phyloP scores from a whole-genome alignment of 2,329 filamentous ascomycete species.

The Periconia digitata region DNA sequence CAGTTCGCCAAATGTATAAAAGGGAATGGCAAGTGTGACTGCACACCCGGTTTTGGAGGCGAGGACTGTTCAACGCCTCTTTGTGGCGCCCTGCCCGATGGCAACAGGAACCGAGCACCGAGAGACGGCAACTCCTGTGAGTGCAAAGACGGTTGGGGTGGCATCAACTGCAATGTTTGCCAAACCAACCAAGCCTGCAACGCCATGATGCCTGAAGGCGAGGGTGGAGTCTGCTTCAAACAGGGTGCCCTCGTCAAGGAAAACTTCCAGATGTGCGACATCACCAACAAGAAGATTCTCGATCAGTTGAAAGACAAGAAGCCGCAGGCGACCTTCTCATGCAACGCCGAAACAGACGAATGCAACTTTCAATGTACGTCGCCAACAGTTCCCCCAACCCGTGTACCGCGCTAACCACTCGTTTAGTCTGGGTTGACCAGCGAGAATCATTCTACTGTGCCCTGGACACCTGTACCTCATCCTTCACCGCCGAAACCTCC shows the following conservation, averaged over 20 bases:
- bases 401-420: conserved; percentile 25
- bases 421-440: conserved; percentile 86
- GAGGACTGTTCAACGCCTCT: conserved; percentile 91
- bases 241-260: conserved; percentile 87
- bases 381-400: background rate
- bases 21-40: conserved; percentile 89
- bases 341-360: conserved; percentile 69
- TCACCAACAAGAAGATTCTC: conserved; percentile 93
- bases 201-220: conserved; percentile 78
- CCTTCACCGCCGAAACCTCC: conserved; percentile 65
- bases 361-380: conserved; percentile 92
- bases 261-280: conserved; percentile 97
- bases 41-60: conserved; percentile 88
- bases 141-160: conserved; percentile 91
- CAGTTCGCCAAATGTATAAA: conserved; percentile 89
- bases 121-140: conserved; percentile 72
- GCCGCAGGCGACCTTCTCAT: conserved; percentile 93
- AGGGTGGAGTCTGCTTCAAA: conserved; percentile 88
- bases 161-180: conserved; percentile 97
- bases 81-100: conserved; percentile 84
- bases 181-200: conserved; percentile 80
- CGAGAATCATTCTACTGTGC: conserved; percentile 96
- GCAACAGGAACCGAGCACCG: conserved; percentile 70
- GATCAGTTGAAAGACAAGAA: conserved; percentile 81
- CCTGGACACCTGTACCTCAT: conserved; percentile 76